phyloP scores from a whole-genome alignment of 352 stramenopile species.

The Phytophthora agathidicida region DNA sequence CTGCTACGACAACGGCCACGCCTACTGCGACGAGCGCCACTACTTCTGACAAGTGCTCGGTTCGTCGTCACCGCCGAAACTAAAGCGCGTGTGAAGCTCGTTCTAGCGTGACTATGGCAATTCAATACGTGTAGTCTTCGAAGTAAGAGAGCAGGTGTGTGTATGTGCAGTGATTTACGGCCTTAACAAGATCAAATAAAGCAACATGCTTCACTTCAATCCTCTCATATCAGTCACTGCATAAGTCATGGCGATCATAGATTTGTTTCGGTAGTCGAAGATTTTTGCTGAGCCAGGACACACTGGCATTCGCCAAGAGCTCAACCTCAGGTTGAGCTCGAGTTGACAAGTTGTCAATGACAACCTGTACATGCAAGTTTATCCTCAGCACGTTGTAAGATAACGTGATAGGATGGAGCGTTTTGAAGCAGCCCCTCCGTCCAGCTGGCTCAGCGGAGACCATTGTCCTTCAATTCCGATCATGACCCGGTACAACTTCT shows the following conservation, averaged over 20 bases:
- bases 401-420: too few relatives aligned
- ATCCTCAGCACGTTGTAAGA: too few relatives aligned
- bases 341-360: too few relatives aligned
- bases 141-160: too few relatives aligned
- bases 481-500: not conserved
- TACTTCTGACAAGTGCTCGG: conserved; percentile 22
- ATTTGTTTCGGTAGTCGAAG: conserved; percentile 15
- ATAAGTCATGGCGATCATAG: conserved; percentile 2
- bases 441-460: conserved; percentile 2
- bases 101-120: too few relatives aligned
- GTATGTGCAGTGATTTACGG: conserved; percentile 2
- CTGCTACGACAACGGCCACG: conserved; percentile 6
- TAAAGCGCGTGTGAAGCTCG: not conserved
- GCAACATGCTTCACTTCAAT: not conserved
- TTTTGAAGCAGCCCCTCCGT: not conserved
- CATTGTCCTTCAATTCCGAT: conserved; percentile 18
- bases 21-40: conserved; percentile 6
- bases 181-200: too few relatives aligned
- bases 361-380: conserved; percentile 1
- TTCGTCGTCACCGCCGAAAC: conserved; percentile 17
- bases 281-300: conserved; percentile 11
- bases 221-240: too few relatives aligned
- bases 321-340: too few relatives aligned
- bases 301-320: too few relatives aligned
- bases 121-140: too few relatives aligned